These are phyloP conservation scores for Aspergillus conjunctus DNA, from an alignment of 495 filamentous ascomycete species.

Conservation along the genomic window DNA sequence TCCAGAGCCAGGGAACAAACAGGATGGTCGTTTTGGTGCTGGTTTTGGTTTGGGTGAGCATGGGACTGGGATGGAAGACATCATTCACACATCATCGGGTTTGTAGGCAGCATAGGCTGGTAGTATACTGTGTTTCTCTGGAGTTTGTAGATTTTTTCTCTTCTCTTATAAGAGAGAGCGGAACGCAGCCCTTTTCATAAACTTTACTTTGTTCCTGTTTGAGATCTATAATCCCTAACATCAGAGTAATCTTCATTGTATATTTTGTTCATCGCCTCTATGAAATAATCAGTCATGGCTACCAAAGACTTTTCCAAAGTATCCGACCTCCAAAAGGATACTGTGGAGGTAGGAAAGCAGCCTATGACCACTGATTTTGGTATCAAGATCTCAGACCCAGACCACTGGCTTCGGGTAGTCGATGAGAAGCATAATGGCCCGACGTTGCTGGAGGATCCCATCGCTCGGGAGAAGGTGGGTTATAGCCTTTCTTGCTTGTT, in stretches of 20 bases:
- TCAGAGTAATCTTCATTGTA: neutral
- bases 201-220: too few species aligned
- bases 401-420: slow-evolving; percentile 75
- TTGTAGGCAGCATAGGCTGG: too few species aligned
- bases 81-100: neutral
- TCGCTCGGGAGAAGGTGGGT: slow-evolving; percentile 72
- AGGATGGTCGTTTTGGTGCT: too few species aligned
- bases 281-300: neutral
- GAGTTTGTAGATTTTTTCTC: too few species aligned
- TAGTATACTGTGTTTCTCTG: too few species aligned
- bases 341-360: slow-evolving; percentile 23
- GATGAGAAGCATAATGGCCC: slow-evolving; percentile 67
- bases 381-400: slow-evolving; percentile 69
- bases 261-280: neutral
- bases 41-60: neutral
- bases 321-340: slow-evolving; percentile 6
- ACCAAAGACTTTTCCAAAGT: slow-evolving; percentile 3
- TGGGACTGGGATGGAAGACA: neutral
- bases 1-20: too few species aligned
- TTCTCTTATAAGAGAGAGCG: too few species aligned
- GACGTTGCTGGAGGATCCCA: slow-evolving; percentile 77
- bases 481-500: slow-evolving; percentile 1
- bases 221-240: too few species aligned
- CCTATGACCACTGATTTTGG: slow-evolving; percentile 78
- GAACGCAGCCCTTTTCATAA: too few species aligned